Percentiles rank a stretch among this genome's conserved stretches.
Evolutionary conservation across 2,329 filamentous ascomycete species (phyloP).

Genomic region (Albifimbria verrucaria): DNA sequence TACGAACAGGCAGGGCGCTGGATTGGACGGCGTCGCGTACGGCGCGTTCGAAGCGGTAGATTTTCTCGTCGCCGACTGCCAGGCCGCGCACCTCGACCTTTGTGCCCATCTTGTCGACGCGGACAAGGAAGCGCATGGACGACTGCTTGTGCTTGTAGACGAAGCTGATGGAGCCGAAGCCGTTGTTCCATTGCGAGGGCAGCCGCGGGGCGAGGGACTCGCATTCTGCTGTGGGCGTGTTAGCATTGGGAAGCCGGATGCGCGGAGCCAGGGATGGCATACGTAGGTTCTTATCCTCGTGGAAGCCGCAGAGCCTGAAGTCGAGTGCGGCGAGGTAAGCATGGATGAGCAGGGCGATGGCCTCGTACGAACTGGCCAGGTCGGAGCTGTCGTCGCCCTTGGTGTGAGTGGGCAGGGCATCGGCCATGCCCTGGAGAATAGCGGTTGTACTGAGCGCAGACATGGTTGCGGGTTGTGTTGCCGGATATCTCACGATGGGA

Average conservation of each 20-base stretch:
- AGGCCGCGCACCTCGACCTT: constrained; percentile 83
- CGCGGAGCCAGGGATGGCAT: too few relatives aligned
- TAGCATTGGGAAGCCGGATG: not conserved
- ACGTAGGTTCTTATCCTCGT: constrained; percentile 76
- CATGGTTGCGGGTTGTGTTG: constrained; percentile 19
- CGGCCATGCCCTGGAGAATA: constrained; percentile 55
- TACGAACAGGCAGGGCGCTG: constrained; percentile 52
- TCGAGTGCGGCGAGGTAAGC: constrained; percentile 76
- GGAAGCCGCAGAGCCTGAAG: constrained; percentile 79
- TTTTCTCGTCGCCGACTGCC: constrained; percentile 76
- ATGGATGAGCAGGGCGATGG: constrained; percentile 78
- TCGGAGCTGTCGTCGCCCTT: constrained; percentile 55
- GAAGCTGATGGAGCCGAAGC: constrained; percentile 70
- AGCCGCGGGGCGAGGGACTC: constrained; percentile 59
- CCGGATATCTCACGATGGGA: too few relatives aligned
- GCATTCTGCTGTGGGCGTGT: constrained; percentile 37
- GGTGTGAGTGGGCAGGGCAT: constrained; percentile 54
- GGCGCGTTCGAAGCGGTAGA: constrained; percentile 71
- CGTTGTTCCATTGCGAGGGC: constrained; percentile 76
- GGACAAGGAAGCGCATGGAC: constrained; percentile 78
- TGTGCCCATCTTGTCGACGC: constrained; percentile 74
- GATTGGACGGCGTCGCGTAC: constrained; percentile 70
- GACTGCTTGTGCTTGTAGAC: constrained; percentile 85
- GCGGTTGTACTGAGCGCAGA: constrained; percentile 26
- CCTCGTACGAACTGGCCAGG: constrained; percentile 73